Evolutionary conservation across 139 green algal genomes (phyloP).

Genomic region (Tetraselmis striata): DNA sequence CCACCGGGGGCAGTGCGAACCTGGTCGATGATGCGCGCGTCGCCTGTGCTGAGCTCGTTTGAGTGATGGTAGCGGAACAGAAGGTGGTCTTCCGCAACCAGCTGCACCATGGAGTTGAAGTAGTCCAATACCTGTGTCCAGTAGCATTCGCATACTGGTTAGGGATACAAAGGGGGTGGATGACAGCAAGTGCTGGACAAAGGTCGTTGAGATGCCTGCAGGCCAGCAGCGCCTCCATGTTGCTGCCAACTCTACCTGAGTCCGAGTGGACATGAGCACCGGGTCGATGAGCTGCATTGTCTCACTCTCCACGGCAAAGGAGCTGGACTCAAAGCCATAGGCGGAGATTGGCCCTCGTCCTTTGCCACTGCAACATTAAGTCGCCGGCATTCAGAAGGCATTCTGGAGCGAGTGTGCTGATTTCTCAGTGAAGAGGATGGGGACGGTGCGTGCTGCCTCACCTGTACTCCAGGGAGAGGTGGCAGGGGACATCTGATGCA

Average conservation of each 20-base stretch:
- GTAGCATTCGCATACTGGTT: background rate
- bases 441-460: too few species aligned
- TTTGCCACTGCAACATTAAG: background rate
- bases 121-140: constrained; percentile 16
- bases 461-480: constrained; percentile 14
- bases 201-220: too few species aligned
- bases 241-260: too few species aligned
- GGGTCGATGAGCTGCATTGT: constrained; percentile 5
- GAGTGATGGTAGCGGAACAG: constrained; percentile 11
- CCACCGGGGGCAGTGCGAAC: background rate
- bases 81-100: constrained; percentile 3
- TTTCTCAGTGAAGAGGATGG: background rate
- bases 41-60: constrained; percentile 3
- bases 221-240: too few species aligned
- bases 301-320: constrained; percentile 15
- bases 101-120: constrained; percentile 11
- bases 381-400: background rate
- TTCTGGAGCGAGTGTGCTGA: background rate
- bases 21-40: constrained; percentile 16
- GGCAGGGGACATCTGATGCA: constrained; percentile 7
- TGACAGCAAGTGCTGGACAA: too few species aligned
- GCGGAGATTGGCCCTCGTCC: background rate
- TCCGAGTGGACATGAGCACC: background rate
- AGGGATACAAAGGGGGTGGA: constrained; percentile 12
- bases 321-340: constrained; percentile 16